Conservation (phyloP, 129 eudicot genomes). For the Artemisia argyi region DNA sequence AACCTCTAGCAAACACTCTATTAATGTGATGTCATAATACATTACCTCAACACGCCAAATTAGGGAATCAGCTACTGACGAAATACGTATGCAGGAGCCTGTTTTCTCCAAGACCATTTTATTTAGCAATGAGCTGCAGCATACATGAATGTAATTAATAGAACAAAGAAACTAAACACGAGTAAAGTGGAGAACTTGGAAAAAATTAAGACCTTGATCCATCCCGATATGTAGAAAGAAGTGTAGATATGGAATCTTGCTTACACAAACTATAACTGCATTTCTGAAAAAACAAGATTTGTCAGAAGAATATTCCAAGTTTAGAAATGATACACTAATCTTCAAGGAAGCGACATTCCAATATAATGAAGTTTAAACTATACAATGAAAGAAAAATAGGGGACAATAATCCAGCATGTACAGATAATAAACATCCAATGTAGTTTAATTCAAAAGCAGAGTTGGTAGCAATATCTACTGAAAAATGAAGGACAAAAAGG, state of each 20-base stretch:
- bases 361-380: conserved; percentile 5
- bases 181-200: not conserved
- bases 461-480: not conserved
- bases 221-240: conserved; percentile 53
- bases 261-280: conserved; percentile 53
- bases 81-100: conserved; percentile 58
- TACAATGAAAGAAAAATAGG: not conserved
- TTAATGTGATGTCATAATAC: not conserved
- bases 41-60: conserved; percentile 93
- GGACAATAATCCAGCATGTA: conserved; percentile 8
- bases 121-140: conserved; percentile 51
- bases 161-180: conserved; percentile 10
- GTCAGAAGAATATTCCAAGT: conserved; percentile 5
- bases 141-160: conserved; percentile 21
- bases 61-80: conserved; percentile 62
- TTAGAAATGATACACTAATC: not conserved
- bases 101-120: conserved; percentile 50
- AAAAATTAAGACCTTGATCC: conserved; percentile 45
- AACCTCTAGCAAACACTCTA: not conserved
- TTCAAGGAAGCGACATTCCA: conserved; percentile 1
- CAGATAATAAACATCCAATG: not conserved
- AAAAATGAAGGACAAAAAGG: too few relatives aligned
- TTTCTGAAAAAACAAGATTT: conserved; percentile 41
- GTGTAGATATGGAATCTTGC: conserved; percentile 56
- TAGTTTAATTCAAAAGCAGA: not conserved